Percentiles rank a stretch among this genome's conserved stretches.
Evolutionary conservation across 768 basidiomycete species (phyloP).

Genomic region (Lactarius tabidus): DNA sequence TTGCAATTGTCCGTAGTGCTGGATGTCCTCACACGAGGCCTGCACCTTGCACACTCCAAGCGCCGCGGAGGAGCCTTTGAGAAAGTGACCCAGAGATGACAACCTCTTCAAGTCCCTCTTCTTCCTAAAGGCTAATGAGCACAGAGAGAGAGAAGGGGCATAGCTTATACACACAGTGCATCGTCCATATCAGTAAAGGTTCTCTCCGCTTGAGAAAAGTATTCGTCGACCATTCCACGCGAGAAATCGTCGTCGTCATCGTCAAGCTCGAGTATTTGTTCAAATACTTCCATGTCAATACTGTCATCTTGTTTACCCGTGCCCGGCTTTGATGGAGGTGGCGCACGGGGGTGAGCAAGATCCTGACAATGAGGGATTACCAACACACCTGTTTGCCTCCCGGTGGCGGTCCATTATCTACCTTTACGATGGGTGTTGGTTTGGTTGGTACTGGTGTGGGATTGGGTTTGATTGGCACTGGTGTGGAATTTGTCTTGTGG

Average conservation of each 20-base stretch:
- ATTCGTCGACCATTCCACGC: slow-evolving; percentile 70
- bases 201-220: slow-evolving; percentile 70
- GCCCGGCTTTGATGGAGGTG: background rate
- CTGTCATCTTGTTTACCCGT: slow-evolving; percentile 29
- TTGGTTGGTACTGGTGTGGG: background rate
- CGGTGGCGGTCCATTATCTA: background rate
- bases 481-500: slow-evolving; percentile 5
- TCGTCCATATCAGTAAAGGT: slow-evolving; percentile 79
- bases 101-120: slow-evolving; percentile 61
- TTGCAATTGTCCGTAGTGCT: slow-evolving; percentile 51
- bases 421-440: background rate
- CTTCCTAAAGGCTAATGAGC: slow-evolving; percentile 45
- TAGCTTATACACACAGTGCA: slow-evolving; percentile 18
- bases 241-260: slow-evolving; percentile 84
- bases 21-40: slow-evolving; percentile 83
- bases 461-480: background rate
- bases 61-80: slow-evolving; percentile 96
- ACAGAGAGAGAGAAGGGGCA: background rate
- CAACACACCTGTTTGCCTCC: slow-evolving; percentile 6
- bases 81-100: slow-evolving; percentile 82
- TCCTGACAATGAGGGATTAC: background rate
- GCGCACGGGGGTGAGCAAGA: background rate
- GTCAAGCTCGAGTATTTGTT: slow-evolving; percentile 88
- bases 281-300: slow-evolving; percentile 78
- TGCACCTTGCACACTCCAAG: slow-evolving; percentile 82